These are phyloP conservation scores for Leptographium flavum DNA, from an alignment of 2,329 filamentous ascomycete genomes.

Conservation along the genomic window DNA sequence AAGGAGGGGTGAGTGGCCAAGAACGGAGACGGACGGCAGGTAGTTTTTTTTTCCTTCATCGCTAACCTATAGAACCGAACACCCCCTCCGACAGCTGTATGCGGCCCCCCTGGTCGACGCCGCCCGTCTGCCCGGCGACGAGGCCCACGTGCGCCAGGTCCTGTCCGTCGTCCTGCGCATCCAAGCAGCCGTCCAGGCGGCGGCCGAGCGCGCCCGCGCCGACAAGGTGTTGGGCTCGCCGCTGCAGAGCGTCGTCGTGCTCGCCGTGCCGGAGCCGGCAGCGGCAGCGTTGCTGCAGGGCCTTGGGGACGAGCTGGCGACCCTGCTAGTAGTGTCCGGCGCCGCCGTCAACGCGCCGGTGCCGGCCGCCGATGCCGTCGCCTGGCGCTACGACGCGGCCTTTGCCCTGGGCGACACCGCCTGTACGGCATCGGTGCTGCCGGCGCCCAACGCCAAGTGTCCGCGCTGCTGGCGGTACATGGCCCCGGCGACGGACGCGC, in stretches of 20 bases:
- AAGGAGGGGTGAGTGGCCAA: constrained; percentile 26
- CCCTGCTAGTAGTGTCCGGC: constrained; percentile 56
- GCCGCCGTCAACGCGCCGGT: constrained; percentile 32
- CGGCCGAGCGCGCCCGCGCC: constrained; percentile 57
- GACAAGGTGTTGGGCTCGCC: constrained; percentile 67
- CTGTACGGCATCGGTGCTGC: constrained; percentile 29
- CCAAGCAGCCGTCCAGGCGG: constrained; percentile 55
- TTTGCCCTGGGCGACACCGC: constrained; percentile 25
- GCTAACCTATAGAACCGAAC: too few relatives aligned
- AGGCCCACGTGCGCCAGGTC: constrained; percentile 25
- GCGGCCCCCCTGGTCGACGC: constrained; percentile 26
- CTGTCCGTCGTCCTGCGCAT: constrained; percentile 36
- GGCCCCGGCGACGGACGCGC: constrained; percentile 45
- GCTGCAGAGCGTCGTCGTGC: constrained; percentile 58
- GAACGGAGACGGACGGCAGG: constrained; percentile 17
- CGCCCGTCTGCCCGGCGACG: constrained; percentile 25
- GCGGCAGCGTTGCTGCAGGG: constrained; percentile 24
- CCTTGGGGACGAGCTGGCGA: constrained; percentile 34
- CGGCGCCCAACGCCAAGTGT: constrained; percentile 54
- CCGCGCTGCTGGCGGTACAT: constrained; percentile 79
- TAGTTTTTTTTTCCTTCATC: too few relatives aligned
- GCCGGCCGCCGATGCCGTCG: constrained; percentile 16
- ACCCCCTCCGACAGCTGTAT: constrained; percentile 36
- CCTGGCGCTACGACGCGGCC: constrained; percentile 27
- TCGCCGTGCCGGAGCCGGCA: constrained; percentile 28